Conservation (phyloP, 169 alveolate species). For the Babesia bigemina region DNA sequence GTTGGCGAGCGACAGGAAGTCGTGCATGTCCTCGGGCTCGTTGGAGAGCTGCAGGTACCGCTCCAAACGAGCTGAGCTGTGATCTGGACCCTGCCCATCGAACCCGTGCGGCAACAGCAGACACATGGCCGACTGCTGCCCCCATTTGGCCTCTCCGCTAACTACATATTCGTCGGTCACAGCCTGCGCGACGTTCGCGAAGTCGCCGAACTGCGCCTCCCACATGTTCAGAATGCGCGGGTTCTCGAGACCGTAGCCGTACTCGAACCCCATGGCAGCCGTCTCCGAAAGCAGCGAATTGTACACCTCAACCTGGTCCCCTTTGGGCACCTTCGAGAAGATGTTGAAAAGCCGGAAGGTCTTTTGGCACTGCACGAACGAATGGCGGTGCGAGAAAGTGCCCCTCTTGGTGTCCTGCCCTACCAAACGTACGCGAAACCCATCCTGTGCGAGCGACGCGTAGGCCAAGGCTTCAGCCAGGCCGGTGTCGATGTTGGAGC, state of each 20-base stretch:
- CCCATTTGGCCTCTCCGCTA: conserved; percentile 95
- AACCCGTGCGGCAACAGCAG: conserved; percentile 94
- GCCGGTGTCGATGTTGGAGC: conserved; percentile 87
- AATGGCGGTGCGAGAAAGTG: conserved; percentile 95
- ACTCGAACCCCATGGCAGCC: conserved; percentile 93
- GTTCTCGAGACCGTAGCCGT: conserved; percentile 91
- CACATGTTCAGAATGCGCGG: conserved; percentile 89
- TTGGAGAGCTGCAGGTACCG: conserved; percentile 84
- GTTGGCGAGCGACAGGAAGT: conserved; percentile 47
- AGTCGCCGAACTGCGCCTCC: conserved; percentile 97
- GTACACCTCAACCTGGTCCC: conserved; percentile 71
- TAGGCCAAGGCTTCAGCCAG: conserved; percentile 93
- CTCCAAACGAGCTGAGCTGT: conserved; percentile 89
- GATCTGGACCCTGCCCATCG: conserved; percentile 98
- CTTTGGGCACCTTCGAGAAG: conserved; percentile 52
- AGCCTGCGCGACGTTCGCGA: conserved; percentile 94
- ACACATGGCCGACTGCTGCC: conserved; percentile 83
- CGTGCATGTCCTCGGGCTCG: conserved; percentile 78
- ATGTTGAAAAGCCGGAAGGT: conserved; percentile 62
- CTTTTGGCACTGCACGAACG: conserved; percentile 88
- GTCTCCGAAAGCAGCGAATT: conserved; percentile 91
- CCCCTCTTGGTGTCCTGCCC: conserved; percentile 97
- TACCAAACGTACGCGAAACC: conserved; percentile 88
- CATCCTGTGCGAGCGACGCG: conserved; percentile 91
- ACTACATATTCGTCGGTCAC: conserved; percentile 91